phyloP scores from a whole-genome alignment of 441 rosid genomes.

The Croton laevigatus region DNA sequence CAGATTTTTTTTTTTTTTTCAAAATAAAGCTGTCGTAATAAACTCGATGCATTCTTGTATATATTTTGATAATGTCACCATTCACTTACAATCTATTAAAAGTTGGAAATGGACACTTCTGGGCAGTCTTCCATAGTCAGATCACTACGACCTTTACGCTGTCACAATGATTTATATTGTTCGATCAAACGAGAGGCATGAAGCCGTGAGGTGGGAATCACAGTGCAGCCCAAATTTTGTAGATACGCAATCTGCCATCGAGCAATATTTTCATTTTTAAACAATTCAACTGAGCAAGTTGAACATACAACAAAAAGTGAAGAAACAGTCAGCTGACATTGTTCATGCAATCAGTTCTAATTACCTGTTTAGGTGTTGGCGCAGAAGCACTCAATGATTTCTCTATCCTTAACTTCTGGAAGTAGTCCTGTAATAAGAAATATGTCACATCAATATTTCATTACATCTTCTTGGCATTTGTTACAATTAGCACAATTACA shows the following conservation, averaged over 20 bases:
- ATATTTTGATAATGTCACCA: background rate
- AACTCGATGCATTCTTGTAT: background rate
- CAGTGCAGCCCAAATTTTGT: slow-evolving; percentile 63
- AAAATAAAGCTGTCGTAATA: background rate
- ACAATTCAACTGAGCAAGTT: background rate
- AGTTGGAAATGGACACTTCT: background rate
- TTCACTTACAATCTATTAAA: background rate
- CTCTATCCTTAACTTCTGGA: slow-evolving; percentile 79
- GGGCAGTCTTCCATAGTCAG: no score
- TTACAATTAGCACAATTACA: background rate
- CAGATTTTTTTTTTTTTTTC: no score
- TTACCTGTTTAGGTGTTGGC: slow-evolving; percentile 89
- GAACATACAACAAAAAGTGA: background rate
- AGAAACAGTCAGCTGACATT: background rate
- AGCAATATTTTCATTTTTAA: background rate
- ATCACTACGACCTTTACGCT: background rate
- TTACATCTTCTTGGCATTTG: background rate
- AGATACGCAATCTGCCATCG: slow-evolving; percentile 48
- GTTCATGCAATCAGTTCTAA: background rate
- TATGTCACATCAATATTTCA: background rate
- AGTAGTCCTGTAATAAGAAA: slow-evolving; percentile 61
- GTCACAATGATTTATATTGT: slow-evolving; percentile 60
- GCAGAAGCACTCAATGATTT: slow-evolving; percentile 80
- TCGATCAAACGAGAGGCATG: slow-evolving; percentile 77
- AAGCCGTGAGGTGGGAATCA: slow-evolving; percentile 60